phyloP scores from a whole-genome alignment of 2,329 filamentous ascomycete species.

The Exophiala phaeomuriformis region DNA sequence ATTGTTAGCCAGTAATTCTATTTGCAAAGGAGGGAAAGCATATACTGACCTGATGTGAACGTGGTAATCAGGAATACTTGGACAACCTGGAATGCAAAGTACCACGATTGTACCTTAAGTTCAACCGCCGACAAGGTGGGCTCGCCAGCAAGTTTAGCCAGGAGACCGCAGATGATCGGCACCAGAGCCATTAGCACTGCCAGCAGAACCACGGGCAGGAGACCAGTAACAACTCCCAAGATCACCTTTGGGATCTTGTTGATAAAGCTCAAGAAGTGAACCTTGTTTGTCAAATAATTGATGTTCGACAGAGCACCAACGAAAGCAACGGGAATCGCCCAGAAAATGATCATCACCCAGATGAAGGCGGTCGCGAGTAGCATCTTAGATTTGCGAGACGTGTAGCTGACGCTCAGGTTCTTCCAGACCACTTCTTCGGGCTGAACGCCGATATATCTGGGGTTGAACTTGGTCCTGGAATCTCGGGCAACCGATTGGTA shows the following conservation, averaged over 20 bases:
- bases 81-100: slow-evolving; percentile 66
- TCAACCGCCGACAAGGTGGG: slow-evolving; percentile 75
- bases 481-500: slow-evolving; percentile 48
- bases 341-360: slow-evolving; percentile 75
- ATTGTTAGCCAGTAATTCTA: not conserved
- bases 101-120: slow-evolving; percentile 80
- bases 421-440: slow-evolving; percentile 86
- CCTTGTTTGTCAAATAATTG: slow-evolving; percentile 49
- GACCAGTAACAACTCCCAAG: slow-evolving; percentile 72
- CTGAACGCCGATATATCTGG: slow-evolving; percentile 74
- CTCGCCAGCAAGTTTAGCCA: slow-evolving; percentile 70
- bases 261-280: slow-evolving; percentile 66
- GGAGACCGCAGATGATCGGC: slow-evolving; percentile 69
- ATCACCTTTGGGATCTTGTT: slow-evolving; percentile 60
- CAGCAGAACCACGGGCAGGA: slow-evolving; percentile 71
- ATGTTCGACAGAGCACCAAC: slow-evolving; percentile 88
- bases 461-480: slow-evolving; percentile 72
- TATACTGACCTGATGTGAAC: slow-evolving; percentile 51
- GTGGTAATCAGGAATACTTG: slow-evolving; percentile 89
- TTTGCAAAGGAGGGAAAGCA: not conserved
- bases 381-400: slow-evolving; percentile 51
- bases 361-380: slow-evolving; percentile 64
- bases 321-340: slow-evolving; percentile 65
- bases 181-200: slow-evolving; percentile 81
- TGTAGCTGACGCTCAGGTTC: slow-evolving; percentile 66